These are phyloP conservation scores for Fonsecaea multimorphosa DNA, from an alignment of 2,329 filamentous ascomycete species.

Conservation along the genomic window DNA sequence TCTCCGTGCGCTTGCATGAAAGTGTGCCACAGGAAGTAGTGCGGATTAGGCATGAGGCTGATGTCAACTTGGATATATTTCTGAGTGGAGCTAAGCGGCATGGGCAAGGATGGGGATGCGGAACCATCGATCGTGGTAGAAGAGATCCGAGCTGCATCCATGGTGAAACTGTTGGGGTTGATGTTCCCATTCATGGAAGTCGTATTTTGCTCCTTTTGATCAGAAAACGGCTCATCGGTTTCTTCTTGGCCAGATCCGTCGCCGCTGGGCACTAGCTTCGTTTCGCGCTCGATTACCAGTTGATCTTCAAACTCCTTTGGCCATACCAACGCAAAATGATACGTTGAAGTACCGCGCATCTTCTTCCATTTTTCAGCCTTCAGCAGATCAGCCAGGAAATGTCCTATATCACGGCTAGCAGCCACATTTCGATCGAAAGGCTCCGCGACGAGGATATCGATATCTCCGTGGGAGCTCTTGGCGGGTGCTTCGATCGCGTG, in stretches of 20 bases:
- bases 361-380: conserved; percentile 30
- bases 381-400: conserved; percentile 19
- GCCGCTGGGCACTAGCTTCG: background rate
- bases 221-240: background rate
- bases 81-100: background rate
- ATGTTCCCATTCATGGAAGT: background rate
- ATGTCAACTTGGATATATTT: conserved; percentile 73
- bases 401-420: conserved; percentile 15
- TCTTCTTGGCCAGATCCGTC: background rate
- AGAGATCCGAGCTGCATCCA: background rate
- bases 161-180: background rate
- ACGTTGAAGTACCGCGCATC: conserved; percentile 41
- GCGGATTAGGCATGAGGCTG: conserved; percentile 55
- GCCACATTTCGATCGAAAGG: conserved; percentile 41
- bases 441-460: conserved; percentile 72
- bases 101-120: background rate
- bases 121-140: background rate
- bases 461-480: conserved; percentile 72
- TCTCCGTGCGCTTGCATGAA: conserved; percentile 78
- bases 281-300: background rate
- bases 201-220: background rate
- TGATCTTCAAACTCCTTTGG: conserved; percentile 24
- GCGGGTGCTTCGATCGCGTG: conserved; percentile 71
- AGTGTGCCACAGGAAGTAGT: conserved; percentile 64
- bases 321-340: conserved; percentile 42